phyloP scores from a whole-genome alignment of 1,284 basidiomycete species.

The Pholiota adiposa region DNA sequence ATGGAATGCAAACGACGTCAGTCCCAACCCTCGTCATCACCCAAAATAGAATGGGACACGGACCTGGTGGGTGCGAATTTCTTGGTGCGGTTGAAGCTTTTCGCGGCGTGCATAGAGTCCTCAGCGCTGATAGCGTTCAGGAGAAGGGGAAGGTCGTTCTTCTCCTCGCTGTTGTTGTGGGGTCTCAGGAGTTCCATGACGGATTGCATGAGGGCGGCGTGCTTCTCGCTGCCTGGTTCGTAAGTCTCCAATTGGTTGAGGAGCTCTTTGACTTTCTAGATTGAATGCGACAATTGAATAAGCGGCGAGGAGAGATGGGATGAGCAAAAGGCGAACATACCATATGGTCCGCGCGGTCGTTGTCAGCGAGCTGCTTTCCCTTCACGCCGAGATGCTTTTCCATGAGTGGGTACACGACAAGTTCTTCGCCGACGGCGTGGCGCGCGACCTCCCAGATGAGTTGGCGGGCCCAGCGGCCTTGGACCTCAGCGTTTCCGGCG shows the following conservation, averaged over 20 bases:
- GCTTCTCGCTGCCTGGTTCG: conserved; percentile 45
- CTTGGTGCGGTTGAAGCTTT: conserved; percentile 60
- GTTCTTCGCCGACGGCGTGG: conserved; percentile 68
- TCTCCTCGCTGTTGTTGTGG: conserved; percentile 63
- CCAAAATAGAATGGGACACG: not conserved
- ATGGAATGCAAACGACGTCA: not conserved
- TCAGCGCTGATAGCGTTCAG: conserved; percentile 49
- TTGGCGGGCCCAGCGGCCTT: conserved; percentile 59
- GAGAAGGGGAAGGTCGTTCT: conserved; percentile 57
- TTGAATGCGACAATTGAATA: not conserved
- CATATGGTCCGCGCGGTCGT: conserved; percentile 64
- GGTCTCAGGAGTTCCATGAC: conserved; percentile 52
- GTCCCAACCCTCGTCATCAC: not conserved
- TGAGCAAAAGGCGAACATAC: conserved; percentile 33
- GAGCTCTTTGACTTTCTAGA: conserved; percentile 47
- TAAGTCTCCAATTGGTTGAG: conserved; percentile 52
- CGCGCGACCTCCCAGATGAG: conserved; percentile 64
- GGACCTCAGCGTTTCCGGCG: conserved; percentile 47
- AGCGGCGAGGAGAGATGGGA: not conserved
- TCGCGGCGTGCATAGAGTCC: conserved; percentile 46
- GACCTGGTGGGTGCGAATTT: conserved; percentile 60
- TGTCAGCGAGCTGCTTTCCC: conserved; percentile 56
- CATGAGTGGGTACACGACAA: conserved; percentile 70
- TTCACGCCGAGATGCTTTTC: conserved; percentile 60
- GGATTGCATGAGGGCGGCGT: conserved; percentile 42